A percentile compares a stretch with the other conserved stretches of the same genome.
These are phyloP conservation scores for Vigna hirtella DNA, from an alignment of 306 rosid genomes.

Conservation along the genomic window DNA sequence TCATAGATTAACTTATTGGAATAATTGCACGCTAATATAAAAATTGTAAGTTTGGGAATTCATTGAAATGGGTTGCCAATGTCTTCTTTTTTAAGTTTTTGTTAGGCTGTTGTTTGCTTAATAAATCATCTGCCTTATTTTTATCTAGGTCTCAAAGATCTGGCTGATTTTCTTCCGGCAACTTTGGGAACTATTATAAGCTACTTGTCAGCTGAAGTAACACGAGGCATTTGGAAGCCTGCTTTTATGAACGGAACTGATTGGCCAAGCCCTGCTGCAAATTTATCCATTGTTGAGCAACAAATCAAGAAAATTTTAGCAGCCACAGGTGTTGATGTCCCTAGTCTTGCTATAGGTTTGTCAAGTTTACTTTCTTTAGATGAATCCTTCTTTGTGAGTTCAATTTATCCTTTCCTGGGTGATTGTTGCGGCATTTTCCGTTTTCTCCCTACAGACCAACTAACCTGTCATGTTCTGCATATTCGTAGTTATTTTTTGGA, in stretches of 20 bases:
- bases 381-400: conserved; percentile 10
- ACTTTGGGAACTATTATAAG: conserved; percentile 86
- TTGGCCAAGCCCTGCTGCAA: conserved; percentile 99
- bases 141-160: conserved; percentile 91
- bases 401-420: conserved; percentile 23
- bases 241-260: conserved; percentile 98
- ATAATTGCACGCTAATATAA: conserved; percentile 19
- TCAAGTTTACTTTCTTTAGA: conserved; percentile 27
- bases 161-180: conserved; percentile 97
- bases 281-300: conserved; percentile 83
- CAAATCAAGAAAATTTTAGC: conserved; percentile 91
- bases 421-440: conserved; percentile 29
- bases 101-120: conserved; percentile 26
- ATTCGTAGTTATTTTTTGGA: conserved; percentile 18
- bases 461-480: conserved; percentile 31
- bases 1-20: conserved; percentile 23
- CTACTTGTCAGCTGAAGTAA: conserved; percentile 96
- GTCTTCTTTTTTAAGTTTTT: conserved; percentile 11
- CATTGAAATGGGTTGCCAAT: conserved; percentile 17
- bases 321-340: conserved; percentile 93
- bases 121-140: conserved; percentile 30
- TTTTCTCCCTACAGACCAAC: conserved; percentile 15
- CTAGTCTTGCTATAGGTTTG: conserved; percentile 89
- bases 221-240: conserved; percentile 92
- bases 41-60: conserved; percentile 26